Conservation (phyloP, 2,329 filamentous ascomycete species). For the Dendrostoma leiphaemia region DNA sequence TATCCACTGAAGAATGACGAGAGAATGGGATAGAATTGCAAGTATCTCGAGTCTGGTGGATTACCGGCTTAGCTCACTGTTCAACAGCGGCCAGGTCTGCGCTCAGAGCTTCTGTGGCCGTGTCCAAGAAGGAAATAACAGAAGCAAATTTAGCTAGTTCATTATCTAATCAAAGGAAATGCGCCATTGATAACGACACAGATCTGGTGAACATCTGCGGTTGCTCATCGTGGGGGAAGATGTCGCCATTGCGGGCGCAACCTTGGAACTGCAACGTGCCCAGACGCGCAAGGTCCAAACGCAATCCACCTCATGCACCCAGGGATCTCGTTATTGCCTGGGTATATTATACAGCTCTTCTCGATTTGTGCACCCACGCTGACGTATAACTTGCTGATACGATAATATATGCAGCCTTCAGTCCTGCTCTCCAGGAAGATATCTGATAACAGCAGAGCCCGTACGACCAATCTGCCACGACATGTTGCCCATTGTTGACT, state of each 20-base stretch:
- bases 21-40: not conserved
- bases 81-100: too few relatives aligned
- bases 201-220: not conserved
- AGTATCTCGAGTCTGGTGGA: not conserved
- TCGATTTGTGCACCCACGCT: too few relatives aligned
- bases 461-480: too few relatives aligned
- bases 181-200: not conserved
- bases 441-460: too few relatives aligned
- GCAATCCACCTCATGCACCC: not conserved
- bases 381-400: too few relatives aligned
- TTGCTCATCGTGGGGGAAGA: slow-evolving; percentile 1
- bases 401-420: too few relatives aligned
- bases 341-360: not conserved
- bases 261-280: not conserved
- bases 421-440: too few relatives aligned
- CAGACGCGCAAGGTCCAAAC: not conserved
- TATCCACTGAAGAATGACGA: not conserved
- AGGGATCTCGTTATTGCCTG: not conserved
- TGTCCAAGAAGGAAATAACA: too few relatives aligned
- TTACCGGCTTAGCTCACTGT: not conserved
- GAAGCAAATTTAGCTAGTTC: not conserved
- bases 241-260: not conserved
- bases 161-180: not conserved
- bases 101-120: too few relatives aligned
- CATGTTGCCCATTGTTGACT: too few relatives aligned